A percentile compares a stretch with the other conserved stretches of the same genome.
These are phyloP conservation scores for Solanum aculeatissimum DNA, from an alignment of 305 asterid genomes.

Conservation along the genomic window DNA sequence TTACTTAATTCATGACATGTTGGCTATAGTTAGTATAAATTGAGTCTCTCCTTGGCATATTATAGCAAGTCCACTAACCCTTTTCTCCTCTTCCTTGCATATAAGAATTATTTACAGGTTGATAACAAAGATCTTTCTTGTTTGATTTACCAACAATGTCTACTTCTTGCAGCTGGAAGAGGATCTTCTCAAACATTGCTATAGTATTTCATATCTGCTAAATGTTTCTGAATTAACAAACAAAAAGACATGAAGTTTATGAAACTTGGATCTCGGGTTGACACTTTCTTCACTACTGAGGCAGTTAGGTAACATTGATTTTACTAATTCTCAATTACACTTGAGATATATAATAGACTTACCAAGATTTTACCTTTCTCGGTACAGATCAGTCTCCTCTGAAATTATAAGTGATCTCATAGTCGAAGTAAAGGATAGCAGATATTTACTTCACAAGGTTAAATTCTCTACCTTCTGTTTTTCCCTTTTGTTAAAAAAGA, in stretches of 20 bases:
- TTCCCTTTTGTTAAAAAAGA: not conserved
- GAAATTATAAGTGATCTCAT: conserved; percentile 64
- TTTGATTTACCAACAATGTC: conserved; percentile 6
- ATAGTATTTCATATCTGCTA: too few relatives aligned
- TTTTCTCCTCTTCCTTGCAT: not conserved
- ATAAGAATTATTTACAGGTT: not conserved
- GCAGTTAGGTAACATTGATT: conserved; percentile 23
- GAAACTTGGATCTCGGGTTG: conserved; percentile 59
- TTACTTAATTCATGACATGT: conserved; percentile 11
- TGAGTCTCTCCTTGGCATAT: not conserved
- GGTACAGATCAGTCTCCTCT: conserved; percentile 52
- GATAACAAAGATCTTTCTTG: not conserved
- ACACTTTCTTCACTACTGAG: conserved; percentile 47
- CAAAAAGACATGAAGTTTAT: conserved; percentile 43
- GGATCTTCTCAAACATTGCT: too few relatives aligned
- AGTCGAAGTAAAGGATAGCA: conserved; percentile 50
- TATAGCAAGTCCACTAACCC: not conserved
- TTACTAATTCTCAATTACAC: too few relatives aligned
- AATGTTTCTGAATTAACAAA: not conserved
- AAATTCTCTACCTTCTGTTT: not conserved
- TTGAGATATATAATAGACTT: too few relatives aligned
- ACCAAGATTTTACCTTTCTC: not conserved
- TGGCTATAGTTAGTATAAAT: not conserved
- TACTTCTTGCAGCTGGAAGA: conserved; percentile 4
- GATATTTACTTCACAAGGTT: conserved; percentile 66